A percentile compares a stretch with the other conserved stretches of the same genome.
phyloP scores from a whole-genome alignment of 2,329 filamentous ascomycete genomes.

The Aspergillus persii region DNA sequence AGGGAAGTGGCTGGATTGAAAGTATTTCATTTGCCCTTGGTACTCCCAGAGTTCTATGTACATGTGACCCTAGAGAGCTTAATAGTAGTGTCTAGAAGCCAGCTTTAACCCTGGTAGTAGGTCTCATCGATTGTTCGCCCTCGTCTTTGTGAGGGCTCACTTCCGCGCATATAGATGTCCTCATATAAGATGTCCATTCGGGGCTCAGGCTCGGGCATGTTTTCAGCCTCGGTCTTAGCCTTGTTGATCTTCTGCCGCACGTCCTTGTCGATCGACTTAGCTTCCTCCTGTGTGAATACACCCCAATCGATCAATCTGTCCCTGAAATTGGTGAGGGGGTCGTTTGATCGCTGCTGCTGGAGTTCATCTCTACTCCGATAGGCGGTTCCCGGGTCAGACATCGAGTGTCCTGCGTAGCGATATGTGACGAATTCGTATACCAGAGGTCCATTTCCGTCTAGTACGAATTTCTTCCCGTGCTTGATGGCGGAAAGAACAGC shows the following conservation, averaged over 20 bases:
- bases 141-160: slow-evolving; percentile 79
- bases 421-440: slow-evolving; percentile 98
- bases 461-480: slow-evolving; percentile 83
- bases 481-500: slow-evolving; percentile 90
- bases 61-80: neutral
- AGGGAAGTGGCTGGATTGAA: neutral
- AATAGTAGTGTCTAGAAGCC: neutral
- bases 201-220: slow-evolving; percentile 74
- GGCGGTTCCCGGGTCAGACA: slow-evolving; percentile 96
- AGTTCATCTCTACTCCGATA: slow-evolving; percentile 98
- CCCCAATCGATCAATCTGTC: slow-evolving; percentile 93
- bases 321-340: slow-evolving; percentile 93
- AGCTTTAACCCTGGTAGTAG: slow-evolving; percentile 58
- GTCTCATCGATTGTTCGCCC: slow-evolving; percentile 86
- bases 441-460: slow-evolving; percentile 78
- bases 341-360: slow-evolving; percentile 89
- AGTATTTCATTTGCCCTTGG: neutral
- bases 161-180: slow-evolving; percentile 86
- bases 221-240: slow-evolving; percentile 84
- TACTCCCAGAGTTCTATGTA: neutral
- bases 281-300: slow-evolving; percentile 82
- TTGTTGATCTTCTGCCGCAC: slow-evolving; percentile 77
- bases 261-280: slow-evolving; percentile 91
- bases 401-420: slow-evolving; percentile 96
- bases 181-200: slow-evolving; percentile 81